phyloP scores from a whole-genome alignment of 352 stramenopile species.

The Phytopythium ostracodes region DNA sequence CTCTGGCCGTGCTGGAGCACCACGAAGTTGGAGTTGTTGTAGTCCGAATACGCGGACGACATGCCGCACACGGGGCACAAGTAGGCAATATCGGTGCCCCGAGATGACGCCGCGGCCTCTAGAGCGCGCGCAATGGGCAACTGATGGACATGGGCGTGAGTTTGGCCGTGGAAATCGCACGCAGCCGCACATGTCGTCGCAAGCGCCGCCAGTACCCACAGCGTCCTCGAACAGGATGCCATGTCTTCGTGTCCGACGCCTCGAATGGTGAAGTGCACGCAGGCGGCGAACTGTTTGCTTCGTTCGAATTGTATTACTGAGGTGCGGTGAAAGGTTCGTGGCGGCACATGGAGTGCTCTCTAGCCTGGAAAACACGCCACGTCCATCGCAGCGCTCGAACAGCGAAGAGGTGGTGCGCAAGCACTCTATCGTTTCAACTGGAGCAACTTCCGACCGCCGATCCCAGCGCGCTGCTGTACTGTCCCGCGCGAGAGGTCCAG shows the following conservation, averaged over 20 bases:
- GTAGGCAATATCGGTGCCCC: conserved; percentile 40
- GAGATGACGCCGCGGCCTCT: conserved; percentile 60
- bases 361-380: too few species aligned
- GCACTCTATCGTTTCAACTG: too few species aligned
- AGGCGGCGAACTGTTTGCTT: neutral
- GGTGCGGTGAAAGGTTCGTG: too few species aligned
- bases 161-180: neutral
- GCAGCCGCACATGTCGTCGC: neutral
- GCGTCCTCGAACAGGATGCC: neutral
- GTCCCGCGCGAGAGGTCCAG: neutral
- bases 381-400: too few species aligned
- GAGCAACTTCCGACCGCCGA: too few species aligned
- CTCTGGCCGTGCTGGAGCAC: conserved; percentile 51
- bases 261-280: neutral
- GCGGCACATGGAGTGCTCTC: too few species aligned
- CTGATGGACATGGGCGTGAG: conserved; percentile 26
- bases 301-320: too few species aligned
- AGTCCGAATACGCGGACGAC: conserved; percentile 17
- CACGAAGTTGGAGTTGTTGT: conserved; percentile 62
- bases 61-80: conserved; percentile 67
- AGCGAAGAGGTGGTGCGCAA: too few species aligned
- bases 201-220: neutral
- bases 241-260: neutral
- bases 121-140: conserved; percentile 40
- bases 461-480: neutral